Conservation (phyloP, 768 basidiomycete species). For the Amanita inopinata region DNA sequence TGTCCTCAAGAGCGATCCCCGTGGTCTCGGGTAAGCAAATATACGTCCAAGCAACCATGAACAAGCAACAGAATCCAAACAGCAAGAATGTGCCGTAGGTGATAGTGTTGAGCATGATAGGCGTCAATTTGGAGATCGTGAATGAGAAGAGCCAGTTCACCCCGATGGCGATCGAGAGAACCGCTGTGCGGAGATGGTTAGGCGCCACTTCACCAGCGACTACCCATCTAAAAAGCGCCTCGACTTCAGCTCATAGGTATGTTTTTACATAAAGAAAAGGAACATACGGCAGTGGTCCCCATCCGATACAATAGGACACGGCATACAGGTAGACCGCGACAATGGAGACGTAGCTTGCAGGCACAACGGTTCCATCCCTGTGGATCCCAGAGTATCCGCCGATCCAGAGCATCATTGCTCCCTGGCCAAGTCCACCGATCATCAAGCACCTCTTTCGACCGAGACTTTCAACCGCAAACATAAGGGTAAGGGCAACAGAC, state of each 20-base stretch:
- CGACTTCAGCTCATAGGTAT: background rate
- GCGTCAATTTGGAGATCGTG: slow-evolving; percentile 35
- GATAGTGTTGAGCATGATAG: slow-evolving; percentile 23
- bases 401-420: slow-evolving; percentile 38
- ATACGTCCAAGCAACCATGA: slow-evolving; percentile 35
- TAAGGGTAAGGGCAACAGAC: slow-evolving; percentile 27
- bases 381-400: slow-evolving; percentile 30
- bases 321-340: slow-evolving; percentile 38
- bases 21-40: slow-evolving; percentile 38
- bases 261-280: background rate
- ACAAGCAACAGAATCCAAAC: slow-evolving; percentile 31
- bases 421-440: slow-evolving; percentile 39
- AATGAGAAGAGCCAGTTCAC: slow-evolving; percentile 39
- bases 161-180: slow-evolving; percentile 27
- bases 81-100: slow-evolving; percentile 32
- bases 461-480: slow-evolving; percentile 36
- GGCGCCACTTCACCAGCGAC: slow-evolving; percentile 34
- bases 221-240: slow-evolving; percentile 21
- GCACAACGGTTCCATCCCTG: slow-evolving; percentile 19
- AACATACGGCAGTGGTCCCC: slow-evolving; percentile 28
- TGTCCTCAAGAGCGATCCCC: slow-evolving; percentile 36
- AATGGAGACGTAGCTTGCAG: slow-evolving; percentile 34
- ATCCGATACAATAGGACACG: slow-evolving; percentile 34
- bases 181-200: slow-evolving; percentile 31
- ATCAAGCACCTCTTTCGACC: slow-evolving; percentile 42